Evolutionary conservation across 768 basidiomycete genomes (phyloP).

Genomic region (Obba rivulosa): DNA sequence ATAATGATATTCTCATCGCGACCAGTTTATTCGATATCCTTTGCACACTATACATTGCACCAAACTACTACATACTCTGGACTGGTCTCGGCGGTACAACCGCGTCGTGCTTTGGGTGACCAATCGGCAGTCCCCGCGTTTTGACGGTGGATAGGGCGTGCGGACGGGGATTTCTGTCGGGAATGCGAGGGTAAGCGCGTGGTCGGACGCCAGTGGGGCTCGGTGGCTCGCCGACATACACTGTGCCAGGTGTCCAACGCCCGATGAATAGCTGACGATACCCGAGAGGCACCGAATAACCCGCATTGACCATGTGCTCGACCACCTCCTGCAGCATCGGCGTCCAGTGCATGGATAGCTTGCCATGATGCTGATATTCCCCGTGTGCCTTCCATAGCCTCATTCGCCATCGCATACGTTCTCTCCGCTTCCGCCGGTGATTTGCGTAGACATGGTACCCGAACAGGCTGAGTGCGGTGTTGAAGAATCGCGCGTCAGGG

Average conservation of each 20-base stretch:
- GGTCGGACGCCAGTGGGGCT: slow-evolving; percentile 5
- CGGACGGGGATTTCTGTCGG: background rate
- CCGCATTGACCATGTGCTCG: slow-evolving; percentile 33
- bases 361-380: slow-evolving; percentile 24
- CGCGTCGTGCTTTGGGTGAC: background rate
- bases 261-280: slow-evolving; percentile 37
- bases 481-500: slow-evolving; percentile 67
- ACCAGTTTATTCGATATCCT: too few species aligned
- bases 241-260: slow-evolving; percentile 6
- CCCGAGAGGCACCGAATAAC: slow-evolving; percentile 35
- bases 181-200: slow-evolving; percentile 5
- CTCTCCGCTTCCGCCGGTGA: slow-evolving; percentile 5
- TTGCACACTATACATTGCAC: too few species aligned
- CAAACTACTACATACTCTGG: too few species aligned
- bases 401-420: slow-evolving; percentile 24
- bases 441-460: slow-evolving; percentile 8
- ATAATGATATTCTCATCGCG: too few species aligned
- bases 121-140: slow-evolving; percentile 4
- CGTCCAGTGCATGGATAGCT: slow-evolving; percentile 23
- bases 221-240: background rate
- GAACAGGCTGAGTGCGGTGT: slow-evolving; percentile 46
- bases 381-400: slow-evolving; percentile 23
- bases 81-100: too few species aligned
- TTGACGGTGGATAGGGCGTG: background rate
- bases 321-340: slow-evolving; percentile 32